Evolutionary conservation across 176 grass and related monocot genomes (phyloP), one percentile per base, ranked within the genome.

Genomic region (Avena sativa): DNA sequence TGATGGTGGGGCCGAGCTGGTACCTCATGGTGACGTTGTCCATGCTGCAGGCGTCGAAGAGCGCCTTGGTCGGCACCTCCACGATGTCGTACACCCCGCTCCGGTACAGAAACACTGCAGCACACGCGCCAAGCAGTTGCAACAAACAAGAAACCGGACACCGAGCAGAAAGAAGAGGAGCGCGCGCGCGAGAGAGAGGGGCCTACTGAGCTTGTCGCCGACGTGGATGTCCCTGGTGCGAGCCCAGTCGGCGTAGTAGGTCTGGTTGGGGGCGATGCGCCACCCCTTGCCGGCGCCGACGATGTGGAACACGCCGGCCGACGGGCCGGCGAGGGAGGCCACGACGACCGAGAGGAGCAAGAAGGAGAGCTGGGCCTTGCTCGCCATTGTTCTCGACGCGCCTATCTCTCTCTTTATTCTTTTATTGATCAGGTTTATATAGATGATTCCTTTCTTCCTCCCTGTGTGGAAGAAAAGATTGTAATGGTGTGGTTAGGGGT

Each of bases 221-320:
- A 92, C 81, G 51, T 73, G 85, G 70, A 98, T 90, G 38, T 80
- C 89, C 86, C 83, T 68, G 50, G 16, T 73, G 43, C 80, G 9
- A 0, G 88, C 91, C 96, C 96, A 98, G 8, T 98, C 92, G 17
- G 78, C 84, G 73, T 95, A 98, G 86, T 92, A 98, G 8, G 96
- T 98, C 30, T 49, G 36, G 74, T 93, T 94, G 2, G 84, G 88
- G 34, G 96, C 93, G 66, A 89, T 86, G 70, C 59, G 85, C 96
- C 96, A 98, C 32, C 96, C 96, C 26, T 92, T 92, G 86, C 88
- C 84, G 64, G 91, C 96, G 61, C 96, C 96, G 52, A 98, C 92
- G 38, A 98, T 98, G 90, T 95, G 96, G 67, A 89, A 91, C 2
- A 88, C 51, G 21, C 91, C 89, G 76, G 90, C 91, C 0, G 52